phyloP scores from a whole-genome alignment of 441 rosid species.

The Pelargonium citronellum region DNA sequence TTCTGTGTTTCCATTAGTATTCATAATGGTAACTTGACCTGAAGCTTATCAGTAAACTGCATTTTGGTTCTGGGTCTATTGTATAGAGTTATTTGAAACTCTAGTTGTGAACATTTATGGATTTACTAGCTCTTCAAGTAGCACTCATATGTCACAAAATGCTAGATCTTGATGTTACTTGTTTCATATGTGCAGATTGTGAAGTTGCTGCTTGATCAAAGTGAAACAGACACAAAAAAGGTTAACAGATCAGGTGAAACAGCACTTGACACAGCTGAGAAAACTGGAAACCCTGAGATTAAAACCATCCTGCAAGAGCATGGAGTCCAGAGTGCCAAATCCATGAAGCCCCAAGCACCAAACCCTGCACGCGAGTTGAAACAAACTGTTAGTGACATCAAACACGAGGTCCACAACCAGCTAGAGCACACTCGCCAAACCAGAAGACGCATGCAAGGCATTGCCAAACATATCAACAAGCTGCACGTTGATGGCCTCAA shows the following conservation, averaged over 20 bases:
- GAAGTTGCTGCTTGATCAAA: constrained; percentile 16
- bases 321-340: constrained; percentile 24
- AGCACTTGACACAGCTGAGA: constrained; percentile 14
- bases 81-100: no score
- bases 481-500: constrained; percentile 26
- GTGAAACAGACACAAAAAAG: constrained; percentile 13
- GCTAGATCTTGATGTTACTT: neutral
- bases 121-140: no score
- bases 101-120: no score
- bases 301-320: constrained; percentile 14
- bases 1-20: no score
- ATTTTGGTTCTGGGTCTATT: no score
- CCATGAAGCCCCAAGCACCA: constrained; percentile 11
- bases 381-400: constrained; percentile 25
- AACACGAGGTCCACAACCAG: constrained; percentile 26
- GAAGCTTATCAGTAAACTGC: no score
- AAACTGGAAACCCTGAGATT: constrained; percentile 16
- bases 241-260: constrained; percentile 22
- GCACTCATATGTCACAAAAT: neutral
- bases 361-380: constrained; percentile 21
- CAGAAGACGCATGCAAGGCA: constrained; percentile 23
- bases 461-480: constrained; percentile 24
- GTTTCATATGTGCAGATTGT: constrained; percentile 17
- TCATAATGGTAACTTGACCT: no score
- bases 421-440: constrained; percentile 28